phyloP scores from a whole-genome alignment of 495 filamentous ascomycete species.

The Neurospora sp. region DNA sequence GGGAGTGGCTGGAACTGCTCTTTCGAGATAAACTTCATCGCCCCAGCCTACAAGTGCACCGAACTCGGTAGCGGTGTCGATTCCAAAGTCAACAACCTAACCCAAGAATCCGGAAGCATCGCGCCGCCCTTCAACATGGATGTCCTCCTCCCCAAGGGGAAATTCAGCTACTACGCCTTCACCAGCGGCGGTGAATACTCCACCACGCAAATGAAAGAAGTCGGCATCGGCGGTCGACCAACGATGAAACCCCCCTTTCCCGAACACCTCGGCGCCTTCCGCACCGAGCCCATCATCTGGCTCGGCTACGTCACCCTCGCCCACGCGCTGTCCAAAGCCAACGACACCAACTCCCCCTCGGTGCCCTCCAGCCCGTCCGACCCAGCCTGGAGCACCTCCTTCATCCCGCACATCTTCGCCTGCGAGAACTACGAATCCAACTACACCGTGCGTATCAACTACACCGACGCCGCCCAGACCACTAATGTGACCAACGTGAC shows the following conservation, averaged over 20 bases:
- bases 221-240: slow-evolving; percentile 19
- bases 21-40: slow-evolving; percentile 23
- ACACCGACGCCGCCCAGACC: slow-evolving; percentile 17
- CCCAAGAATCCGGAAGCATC: slow-evolving; percentile 18
- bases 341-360: slow-evolving; percentile 2
- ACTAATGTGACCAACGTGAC: slow-evolving; percentile 19
- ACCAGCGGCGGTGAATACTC: slow-evolving; percentile 28
- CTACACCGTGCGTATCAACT: slow-evolving; percentile 26
- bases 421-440: slow-evolving; percentile 30
- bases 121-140: slow-evolving; percentile 21
- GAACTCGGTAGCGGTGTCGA: slow-evolving; percentile 26
- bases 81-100: slow-evolving; percentile 15
- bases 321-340: slow-evolving; percentile 10
- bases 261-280: slow-evolving; percentile 24
- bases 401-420: slow-evolving; percentile 27
- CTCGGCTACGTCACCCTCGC: slow-evolving; percentile 20
- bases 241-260: slow-evolving; percentile 21
- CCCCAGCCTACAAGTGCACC: slow-evolving; percentile 27
- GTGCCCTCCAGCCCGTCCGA: slow-evolving; percentile 12
- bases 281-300: slow-evolving; percentile 30
- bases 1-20: slow-evolving; percentile 30
- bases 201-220: slow-evolving; percentile 23
- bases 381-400: slow-evolving; percentile 19
- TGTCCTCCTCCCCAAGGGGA: slow-evolving; percentile 22
- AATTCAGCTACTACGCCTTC: slow-evolving; percentile 27